A percentile compares a stretch with the other conserved stretches of the same genome.
Conservation (phyloP, 1,284 basidiomycete genomes). For the Caloboletus firmus region DNA sequence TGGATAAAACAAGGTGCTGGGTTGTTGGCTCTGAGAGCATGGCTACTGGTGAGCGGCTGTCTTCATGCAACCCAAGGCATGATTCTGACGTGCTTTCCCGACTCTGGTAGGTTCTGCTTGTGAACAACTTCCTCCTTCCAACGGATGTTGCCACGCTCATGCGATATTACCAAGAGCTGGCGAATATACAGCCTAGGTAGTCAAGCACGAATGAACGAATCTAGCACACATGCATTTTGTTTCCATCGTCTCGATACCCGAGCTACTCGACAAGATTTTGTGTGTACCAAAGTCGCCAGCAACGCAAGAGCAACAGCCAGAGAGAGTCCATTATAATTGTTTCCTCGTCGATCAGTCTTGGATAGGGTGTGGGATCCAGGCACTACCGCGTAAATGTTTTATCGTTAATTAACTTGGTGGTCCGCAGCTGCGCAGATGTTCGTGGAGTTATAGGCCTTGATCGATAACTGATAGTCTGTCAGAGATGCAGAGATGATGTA, state of each 20-base stretch:
- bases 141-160: constrained; percentile 46
- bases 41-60: constrained; percentile 50
- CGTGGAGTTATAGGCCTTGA: too few species aligned
- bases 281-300: not conserved
- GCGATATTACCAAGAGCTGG: constrained; percentile 46
- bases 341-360: not conserved
- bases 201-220: not conserved
- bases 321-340: too few species aligned
- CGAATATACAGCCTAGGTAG: constrained; percentile 40
- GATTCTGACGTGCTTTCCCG: not conserved
- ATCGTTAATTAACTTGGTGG: too few species aligned
- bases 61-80: not conserved
- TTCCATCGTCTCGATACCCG: not conserved
- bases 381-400: too few species aligned
- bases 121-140: constrained; percentile 47
- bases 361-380: too few species aligned
- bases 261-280: not conserved
- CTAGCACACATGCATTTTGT: not conserved
- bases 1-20: constrained; percentile 69
- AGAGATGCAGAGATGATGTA: too few species aligned
- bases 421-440: too few species aligned
- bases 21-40: constrained; percentile 59
- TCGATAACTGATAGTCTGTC: too few species aligned
- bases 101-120: constrained; percentile 43
- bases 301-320: not conserved